Evolutionary conservation across 1,139 yeast species (phyloP), one percentile per base, ranked within the genome.

Genomic region (Lodderomyces margitis): DNA sequence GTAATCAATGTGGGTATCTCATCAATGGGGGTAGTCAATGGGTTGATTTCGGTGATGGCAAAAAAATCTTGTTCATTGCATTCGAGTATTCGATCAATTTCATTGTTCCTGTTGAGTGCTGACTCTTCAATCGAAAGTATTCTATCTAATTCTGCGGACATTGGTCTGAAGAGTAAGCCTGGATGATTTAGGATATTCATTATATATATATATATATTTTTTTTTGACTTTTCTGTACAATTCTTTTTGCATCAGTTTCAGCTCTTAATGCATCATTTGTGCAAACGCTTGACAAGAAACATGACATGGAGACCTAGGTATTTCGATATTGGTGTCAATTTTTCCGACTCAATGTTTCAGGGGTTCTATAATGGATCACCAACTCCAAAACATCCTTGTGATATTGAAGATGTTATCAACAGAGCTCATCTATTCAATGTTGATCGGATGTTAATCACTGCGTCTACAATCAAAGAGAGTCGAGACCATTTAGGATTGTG

Each of bases 291-390:
- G n/a, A 28, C 19, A n/a, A 28, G 19, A 15, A 32, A 19, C 17
- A 40, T 43, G 34, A 21, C 49, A 37, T 71, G 76, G 77, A 65
- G 56, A 52, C 77, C 77, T 30, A 59, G 69, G 37, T 72, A 71
- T 51, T 72, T 68, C 47, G 78, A 72, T 43, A 71, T 72, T 21
- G 95, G 94, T 2, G 87, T 89, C 51, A 92, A 92, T 59, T 75
- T 92, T 55, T 84, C 96, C 1, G 98, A 92, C 58, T 70, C 80
- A 9, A 92, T 91, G 91, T 94, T 87, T 60, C 75, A 73, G 39
- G 98, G 98, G 1, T 51, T 62, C 16, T 92, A 92, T 58, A 78
- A 87, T 50, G 91, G 86, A 12, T 77, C 81, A 21, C 63, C 68
- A 34, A 56, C 57, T 1, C 51, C 59, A 5, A 71, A 75, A 42